A percentile compares a stretch with the other conserved stretches of the same genome.
phyloP scores from a whole-genome alignment of 768 basidiomycete genomes.

The Psilocybe cyanescens region DNA sequence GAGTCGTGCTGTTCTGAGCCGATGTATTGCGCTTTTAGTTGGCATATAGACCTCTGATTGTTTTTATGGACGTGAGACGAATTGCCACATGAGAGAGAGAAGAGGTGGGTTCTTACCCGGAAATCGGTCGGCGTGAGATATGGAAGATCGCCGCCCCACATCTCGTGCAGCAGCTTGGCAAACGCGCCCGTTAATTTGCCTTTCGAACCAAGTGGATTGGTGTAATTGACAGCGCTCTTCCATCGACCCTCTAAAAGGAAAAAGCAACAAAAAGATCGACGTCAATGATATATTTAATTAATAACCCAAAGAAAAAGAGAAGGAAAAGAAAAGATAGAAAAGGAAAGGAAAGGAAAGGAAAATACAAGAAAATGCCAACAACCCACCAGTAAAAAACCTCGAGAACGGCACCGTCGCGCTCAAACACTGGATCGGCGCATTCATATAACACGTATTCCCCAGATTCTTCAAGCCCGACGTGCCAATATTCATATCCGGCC shows the following conservation, averaged over 20 bases:
- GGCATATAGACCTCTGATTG: constrained; percentile 41
- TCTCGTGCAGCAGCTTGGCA: constrained; percentile 78
- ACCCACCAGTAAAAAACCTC: constrained; percentile 85
- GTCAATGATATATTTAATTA: constrained; percentile 10
- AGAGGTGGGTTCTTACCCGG: constrained; percentile 56
- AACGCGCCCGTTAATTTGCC: constrained; percentile 84
- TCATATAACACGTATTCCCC: constrained; percentile 99
- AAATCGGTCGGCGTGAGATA: constrained; percentile 84
- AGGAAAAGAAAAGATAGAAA: background rate
- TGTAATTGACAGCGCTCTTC: constrained; percentile 81
- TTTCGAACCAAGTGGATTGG: constrained; percentile 87
- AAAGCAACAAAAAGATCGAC: constrained; percentile 3
- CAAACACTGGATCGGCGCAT: constrained; percentile 95
- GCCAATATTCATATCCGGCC: constrained; percentile 80
- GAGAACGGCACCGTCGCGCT: constrained; percentile 94
- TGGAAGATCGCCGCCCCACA: constrained; percentile 87
- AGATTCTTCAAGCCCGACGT: constrained; percentile 91
- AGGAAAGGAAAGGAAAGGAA: background rate
- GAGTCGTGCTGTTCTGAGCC: constrained; percentile 95
- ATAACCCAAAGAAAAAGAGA: constrained; percentile 46
- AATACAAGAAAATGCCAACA: constrained; percentile 8
- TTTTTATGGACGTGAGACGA: background rate
- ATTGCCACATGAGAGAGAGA: background rate
- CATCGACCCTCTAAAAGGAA: constrained; percentile 67
- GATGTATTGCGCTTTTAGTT: constrained; percentile 73